Conservation (phyloP, 2,329 filamentous ascomycete genomes). For the Aspergillus pseudoglaucus region DNA sequence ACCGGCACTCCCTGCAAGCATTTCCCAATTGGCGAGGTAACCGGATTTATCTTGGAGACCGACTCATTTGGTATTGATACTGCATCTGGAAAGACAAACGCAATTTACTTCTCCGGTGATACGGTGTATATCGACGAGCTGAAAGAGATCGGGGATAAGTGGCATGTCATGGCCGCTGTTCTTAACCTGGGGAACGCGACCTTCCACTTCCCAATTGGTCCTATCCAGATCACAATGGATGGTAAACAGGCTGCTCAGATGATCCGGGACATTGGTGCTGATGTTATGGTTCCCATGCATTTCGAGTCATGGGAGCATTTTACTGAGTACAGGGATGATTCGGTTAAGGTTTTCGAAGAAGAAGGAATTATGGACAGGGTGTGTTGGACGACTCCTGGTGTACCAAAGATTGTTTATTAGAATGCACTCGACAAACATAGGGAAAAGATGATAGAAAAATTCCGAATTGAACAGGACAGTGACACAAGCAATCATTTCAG, state of each 20-base stretch:
- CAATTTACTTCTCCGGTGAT: slow-evolving; percentile 34
- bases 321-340: slow-evolving; percentile 24
- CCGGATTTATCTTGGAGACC: slow-evolving; percentile 37
- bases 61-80: slow-evolving; percentile 28
- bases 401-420: too few species aligned
- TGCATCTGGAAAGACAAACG: slow-evolving; percentile 33
- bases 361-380: slow-evolving; percentile 28
- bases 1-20: slow-evolving; percentile 41
- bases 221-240: slow-evolving; percentile 40
- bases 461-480: too few species aligned
- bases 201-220: slow-evolving; percentile 17
- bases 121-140: slow-evolving; percentile 34
- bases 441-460: too few species aligned
- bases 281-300: slow-evolving; percentile 42
- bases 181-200: slow-evolving; percentile 5
- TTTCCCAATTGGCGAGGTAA: slow-evolving; percentile 38
- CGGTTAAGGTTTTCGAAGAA: slow-evolving; percentile 24
- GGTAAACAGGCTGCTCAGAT: slow-evolving; percentile 36
- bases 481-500: too few species aligned
- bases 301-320: slow-evolving; percentile 44
- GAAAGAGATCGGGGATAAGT: slow-evolving; percentile 16
- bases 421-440: too few species aligned
- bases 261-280: slow-evolving; percentile 33
- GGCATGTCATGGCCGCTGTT: neutral
- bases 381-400: slow-evolving; percentile 16